Conservation (phyloP, 176 grass and related monocot genomes). For the Pontederia paniculata region DNA sequence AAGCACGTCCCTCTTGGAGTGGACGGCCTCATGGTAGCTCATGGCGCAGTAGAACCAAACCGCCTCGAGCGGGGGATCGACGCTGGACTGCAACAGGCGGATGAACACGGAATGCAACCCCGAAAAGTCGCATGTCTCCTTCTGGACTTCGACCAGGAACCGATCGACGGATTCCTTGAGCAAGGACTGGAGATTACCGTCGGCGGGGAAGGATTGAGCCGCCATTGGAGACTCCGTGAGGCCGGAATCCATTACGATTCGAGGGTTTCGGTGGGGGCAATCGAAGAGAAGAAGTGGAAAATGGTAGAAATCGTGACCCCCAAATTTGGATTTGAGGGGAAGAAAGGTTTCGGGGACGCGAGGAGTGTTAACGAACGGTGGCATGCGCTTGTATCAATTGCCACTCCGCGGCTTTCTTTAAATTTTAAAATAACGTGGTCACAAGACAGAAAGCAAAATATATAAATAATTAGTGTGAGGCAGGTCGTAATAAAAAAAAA, state of each 20-base stretch:
- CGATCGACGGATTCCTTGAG: slow-evolving; percentile 69
- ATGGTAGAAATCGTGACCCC: too few species aligned
- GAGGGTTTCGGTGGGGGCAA: too few species aligned
- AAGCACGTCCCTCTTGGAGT: slow-evolving; percentile 17
- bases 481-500: too few species aligned
- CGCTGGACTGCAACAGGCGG: slow-evolving; percentile 48
- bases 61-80: slow-evolving; percentile 71
- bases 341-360: too few species aligned
- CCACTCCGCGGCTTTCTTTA: too few species aligned
- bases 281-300: too few species aligned
- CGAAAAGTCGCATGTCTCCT: slow-evolving; percentile 58
- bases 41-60: slow-evolving; percentile 92
- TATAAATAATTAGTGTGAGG: too few species aligned
- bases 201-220: slow-evolving; percentile 46
- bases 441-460: too few species aligned
- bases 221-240: slow-evolving; percentile 47
- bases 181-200: slow-evolving; percentile 56
- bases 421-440: too few species aligned
- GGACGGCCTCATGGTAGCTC: slow-evolving; percentile 58
- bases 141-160: slow-evolving; percentile 60
- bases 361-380: too few species aligned
- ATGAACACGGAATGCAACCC: slow-evolving; percentile 75
- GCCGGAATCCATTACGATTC: slow-evolving; percentile 25
- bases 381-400: too few species aligned
- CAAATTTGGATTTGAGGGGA: too few species aligned